phyloP scores from a whole-genome alignment of 768 basidiomycete species.

The Royoungia palumana region DNA sequence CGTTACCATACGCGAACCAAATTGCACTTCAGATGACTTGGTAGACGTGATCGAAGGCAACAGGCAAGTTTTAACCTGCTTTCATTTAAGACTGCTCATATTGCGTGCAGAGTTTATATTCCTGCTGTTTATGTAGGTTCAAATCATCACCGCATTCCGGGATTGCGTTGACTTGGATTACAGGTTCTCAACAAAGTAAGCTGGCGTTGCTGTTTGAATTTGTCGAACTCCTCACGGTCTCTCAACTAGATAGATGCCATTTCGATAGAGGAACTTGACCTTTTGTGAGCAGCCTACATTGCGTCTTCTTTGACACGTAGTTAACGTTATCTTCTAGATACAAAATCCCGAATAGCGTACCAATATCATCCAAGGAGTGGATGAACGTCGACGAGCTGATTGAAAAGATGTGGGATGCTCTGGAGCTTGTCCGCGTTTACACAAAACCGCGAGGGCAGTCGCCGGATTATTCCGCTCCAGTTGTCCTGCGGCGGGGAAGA shows the following conservation, averaged over 20 bases:
- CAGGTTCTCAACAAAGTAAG: constrained; percentile 82
- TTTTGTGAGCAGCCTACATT: constrained; percentile 50
- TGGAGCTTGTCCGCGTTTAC: constrained; percentile 93
- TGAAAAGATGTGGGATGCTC: constrained; percentile 88
- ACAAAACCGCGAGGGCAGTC: constrained; percentile 90
- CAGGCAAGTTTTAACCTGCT: constrained; percentile 40
- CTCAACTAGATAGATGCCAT: constrained; percentile 86
- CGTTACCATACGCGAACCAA: constrained; percentile 88
- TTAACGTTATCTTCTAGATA: constrained; percentile 43
- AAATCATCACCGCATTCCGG: neutral
- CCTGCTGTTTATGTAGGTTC: constrained; percentile 81
- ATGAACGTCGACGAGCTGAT: constrained; percentile 94
- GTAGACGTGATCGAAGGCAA: constrained; percentile 98
- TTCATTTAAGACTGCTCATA: constrained; percentile 2
- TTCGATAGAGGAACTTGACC: constrained; percentile 95
- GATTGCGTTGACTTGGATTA: neutral
- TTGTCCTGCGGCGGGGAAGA: constrained; percentile 70
- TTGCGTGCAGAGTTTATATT: constrained; percentile 73
- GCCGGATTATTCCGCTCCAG: constrained; percentile 89
- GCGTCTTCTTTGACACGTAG: neutral
- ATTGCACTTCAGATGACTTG: constrained; percentile 90
- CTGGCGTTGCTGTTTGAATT: neutral
- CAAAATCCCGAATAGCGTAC: constrained; percentile 94
- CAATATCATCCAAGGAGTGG: constrained; percentile 92
- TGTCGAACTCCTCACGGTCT: neutral